Conservation (phyloP, 495 filamentous ascomycete genomes). For the Usnea hakonensis region DNA sequence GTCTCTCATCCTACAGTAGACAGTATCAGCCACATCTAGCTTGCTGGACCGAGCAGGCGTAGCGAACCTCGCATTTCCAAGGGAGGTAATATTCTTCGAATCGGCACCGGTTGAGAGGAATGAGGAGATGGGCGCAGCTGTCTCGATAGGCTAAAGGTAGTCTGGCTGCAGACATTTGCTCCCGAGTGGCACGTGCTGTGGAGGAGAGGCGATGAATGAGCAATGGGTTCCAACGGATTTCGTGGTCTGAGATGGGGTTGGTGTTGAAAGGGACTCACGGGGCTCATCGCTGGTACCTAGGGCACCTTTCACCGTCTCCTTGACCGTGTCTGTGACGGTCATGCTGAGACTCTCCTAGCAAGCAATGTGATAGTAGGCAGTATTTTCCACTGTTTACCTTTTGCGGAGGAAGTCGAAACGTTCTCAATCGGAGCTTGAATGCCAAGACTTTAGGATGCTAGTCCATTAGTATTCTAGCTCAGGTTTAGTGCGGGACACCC, state of each 20-base stretch:
- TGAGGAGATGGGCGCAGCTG: slow-evolving; percentile 85
- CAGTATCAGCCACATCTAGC: slow-evolving; percentile 1
- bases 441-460: background rate
- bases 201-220: background rate
- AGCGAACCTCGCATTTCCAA: slow-evolving; percentile 94
- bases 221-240: background rate
- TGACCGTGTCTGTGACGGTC: slow-evolving; percentile 36
- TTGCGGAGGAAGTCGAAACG: background rate
- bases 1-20: slow-evolving; percentile 69
- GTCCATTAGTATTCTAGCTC: background rate
- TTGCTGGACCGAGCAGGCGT: background rate
- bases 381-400: no score
- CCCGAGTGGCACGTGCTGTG: slow-evolving; percentile 58
- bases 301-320: slow-evolving; percentile 48
- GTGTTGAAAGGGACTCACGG: slow-evolving; percentile 30
- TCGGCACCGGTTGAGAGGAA: slow-evolving; percentile 92
- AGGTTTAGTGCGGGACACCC: background rate
- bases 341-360: slow-evolving; percentile 27
- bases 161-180: slow-evolving; percentile 86
- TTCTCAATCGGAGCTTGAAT: background rate
- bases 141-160: slow-evolving; percentile 88
- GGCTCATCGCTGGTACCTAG: slow-evolving; percentile 42
- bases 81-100: slow-evolving; percentile 87
- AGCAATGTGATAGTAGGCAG: no score
- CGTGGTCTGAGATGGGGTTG: slow-evolving; percentile 9